phyloP scores from a whole-genome alignment of 1,284 basidiomycete species.

The Leccinum cinnamomeum region DNA sequence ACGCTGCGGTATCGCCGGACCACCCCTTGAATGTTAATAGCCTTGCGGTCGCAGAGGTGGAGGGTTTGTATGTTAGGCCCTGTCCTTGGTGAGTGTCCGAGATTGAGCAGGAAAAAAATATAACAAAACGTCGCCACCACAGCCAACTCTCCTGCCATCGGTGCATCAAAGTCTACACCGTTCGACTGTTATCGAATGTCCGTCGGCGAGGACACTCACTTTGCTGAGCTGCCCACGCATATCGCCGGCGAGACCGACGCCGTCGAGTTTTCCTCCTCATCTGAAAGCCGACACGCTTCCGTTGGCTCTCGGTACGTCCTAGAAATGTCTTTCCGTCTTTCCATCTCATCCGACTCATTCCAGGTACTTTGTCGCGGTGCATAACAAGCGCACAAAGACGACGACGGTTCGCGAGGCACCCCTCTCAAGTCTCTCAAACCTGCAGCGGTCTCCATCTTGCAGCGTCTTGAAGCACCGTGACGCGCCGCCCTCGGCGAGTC shows the following conservation, averaged over 20 bases:
- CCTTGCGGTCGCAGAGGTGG: conserved; percentile 62
- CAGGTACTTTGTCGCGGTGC: conserved; percentile 68
- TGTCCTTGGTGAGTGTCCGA: conserved; percentile 59
- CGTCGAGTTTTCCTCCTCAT: conserved; percentile 57
- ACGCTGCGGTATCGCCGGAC: conserved; percentile 59
- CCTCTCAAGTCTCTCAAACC: conserved; percentile 66
- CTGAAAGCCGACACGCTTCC: conserved; percentile 45
- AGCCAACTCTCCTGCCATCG: conserved; percentile 78
- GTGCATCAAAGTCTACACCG: conserved; percentile 57
- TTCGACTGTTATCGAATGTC: conserved; percentile 62
- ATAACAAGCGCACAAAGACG: conserved; percentile 70
- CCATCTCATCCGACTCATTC: not conserved
- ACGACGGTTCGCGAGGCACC: conserved; percentile 69
- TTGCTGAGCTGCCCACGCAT: conserved; percentile 49
- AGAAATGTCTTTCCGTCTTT: conserved; percentile 18
- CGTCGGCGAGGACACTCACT: conserved; percentile 41
- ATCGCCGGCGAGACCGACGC: conserved; percentile 73
- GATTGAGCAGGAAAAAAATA: conserved; percentile 1
- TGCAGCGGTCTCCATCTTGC: conserved; percentile 47
- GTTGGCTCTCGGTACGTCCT: conserved; percentile 60
- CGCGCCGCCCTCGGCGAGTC: conserved; percentile 81
- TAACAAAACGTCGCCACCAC: conserved; percentile 19
- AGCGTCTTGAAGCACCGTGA: conserved; percentile 55
- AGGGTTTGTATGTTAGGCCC: conserved; percentile 89
- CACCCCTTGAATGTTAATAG: conserved; percentile 74